Evolutionary conservation across 2,329 filamentous ascomycete genomes (phyloP).

Genomic region (Monosporascus sp.): DNA sequence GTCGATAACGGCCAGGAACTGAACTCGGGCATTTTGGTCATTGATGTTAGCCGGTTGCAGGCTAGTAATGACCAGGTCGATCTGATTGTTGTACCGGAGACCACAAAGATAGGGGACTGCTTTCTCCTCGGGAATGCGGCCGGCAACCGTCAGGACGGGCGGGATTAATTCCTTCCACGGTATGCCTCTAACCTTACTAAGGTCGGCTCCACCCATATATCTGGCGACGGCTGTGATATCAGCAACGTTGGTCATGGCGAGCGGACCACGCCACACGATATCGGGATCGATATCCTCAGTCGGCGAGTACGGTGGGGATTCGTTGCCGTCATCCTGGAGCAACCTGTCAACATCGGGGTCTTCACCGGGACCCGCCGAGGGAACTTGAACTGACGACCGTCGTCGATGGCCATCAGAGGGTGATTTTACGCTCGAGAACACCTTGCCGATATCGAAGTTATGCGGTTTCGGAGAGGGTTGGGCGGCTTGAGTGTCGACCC

Average conservation of each 20-base stretch:
- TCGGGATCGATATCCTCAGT: constrained; percentile 68
- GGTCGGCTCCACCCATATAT: constrained; percentile 78
- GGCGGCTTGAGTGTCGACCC: constrained; percentile 37
- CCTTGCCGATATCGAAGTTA: constrained; percentile 78
- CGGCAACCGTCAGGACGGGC: constrained; percentile 62
- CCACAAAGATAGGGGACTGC: constrained; percentile 90
- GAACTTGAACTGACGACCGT: constrained; percentile 41
- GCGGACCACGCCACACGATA: constrained; percentile 70
- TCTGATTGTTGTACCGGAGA: constrained; percentile 72
- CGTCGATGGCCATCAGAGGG: constrained; percentile 49
- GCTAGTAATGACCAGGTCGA: constrained; percentile 77
- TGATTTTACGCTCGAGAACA: constrained; percentile 78
- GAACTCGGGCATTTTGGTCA: constrained; percentile 51
- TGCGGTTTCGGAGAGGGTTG: constrained; percentile 46
- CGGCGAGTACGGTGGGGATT: constrained; percentile 78
- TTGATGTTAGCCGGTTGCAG: constrained; percentile 53
- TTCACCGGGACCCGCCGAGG: constrained; percentile 54
- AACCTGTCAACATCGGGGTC: constrained; percentile 89
- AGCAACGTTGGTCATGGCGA: constrained; percentile 72
- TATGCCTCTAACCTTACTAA: constrained; percentile 44
- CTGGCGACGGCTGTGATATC: constrained; percentile 73
- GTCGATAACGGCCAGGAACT: constrained; percentile 73
- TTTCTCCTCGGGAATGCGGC: constrained; percentile 73
- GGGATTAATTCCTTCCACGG: constrained; percentile 75
- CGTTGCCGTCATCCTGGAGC: constrained; percentile 73